Base-by-base conservation (phyloP, 306 rosid genomes). In the Morella rubra region DNA sequence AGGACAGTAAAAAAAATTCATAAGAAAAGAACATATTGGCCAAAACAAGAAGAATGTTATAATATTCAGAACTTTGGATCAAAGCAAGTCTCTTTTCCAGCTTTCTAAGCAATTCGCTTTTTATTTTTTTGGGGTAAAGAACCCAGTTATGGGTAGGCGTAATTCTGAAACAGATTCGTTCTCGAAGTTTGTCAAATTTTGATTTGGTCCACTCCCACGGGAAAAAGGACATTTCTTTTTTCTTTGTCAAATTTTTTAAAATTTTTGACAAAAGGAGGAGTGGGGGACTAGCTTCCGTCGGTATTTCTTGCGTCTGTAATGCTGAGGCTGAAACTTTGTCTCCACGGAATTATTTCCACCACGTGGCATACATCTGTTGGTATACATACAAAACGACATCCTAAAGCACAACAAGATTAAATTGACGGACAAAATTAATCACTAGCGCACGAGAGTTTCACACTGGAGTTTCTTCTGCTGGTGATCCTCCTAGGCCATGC, bases 351-450 rank as follows among this genome's bases (percentile, higher is more conserved):
- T 7, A 3, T 41, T 41, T 65, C 7, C 1, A 12, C 42, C 69
- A 64, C 73, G 77, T 79, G 73, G 58, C 52, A 13, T 3, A 53
- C 50, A 71, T 50, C 16, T 7, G 4, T 27, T 6, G 12, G 81
- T 0, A 4, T 5, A 27, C 1, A 1, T 27, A 27, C 2, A 27
- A 27, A 27, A 27, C 32, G 0, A 12, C 9, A 19, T 67, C 10
- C 66, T 47, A 7, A 8, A 13, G 8, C 40, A 4, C 10, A 5
- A 27, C 1, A 19, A 7, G 32, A n/a, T 44, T 5, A 0, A 15
- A 37, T 67, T 32, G 15, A 80, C 55, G 71, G 72, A 32, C 9
- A 6, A 20, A 18, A 66, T 0, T 66, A 1, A 15, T 19, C 9
- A 3, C 1, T 8, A 2, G n/a, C 7, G 60, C n/a, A 64, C 3